Conservation (phyloP, 169 alveolate species). For the Eimeria maxima region DNA sequence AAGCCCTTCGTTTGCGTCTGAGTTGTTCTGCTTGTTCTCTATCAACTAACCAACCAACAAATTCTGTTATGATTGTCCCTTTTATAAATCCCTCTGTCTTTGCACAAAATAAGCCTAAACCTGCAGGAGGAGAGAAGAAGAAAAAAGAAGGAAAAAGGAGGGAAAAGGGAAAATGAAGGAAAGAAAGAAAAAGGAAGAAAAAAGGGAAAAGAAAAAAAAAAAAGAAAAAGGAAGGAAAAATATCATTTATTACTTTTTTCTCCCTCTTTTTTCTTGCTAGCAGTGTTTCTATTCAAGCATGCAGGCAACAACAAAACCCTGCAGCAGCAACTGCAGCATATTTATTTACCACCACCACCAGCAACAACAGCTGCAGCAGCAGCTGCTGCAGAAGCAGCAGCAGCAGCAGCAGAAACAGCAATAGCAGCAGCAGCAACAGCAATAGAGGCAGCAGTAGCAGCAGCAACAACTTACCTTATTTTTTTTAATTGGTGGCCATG, state of each 20-base stretch:
- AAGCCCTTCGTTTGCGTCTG: constrained; percentile 85
- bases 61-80: constrained; percentile 85
- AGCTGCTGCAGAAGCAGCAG: constrained; percentile 53
- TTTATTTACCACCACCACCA: no score
- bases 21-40: constrained; percentile 85
- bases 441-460: not conserved
- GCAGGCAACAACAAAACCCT: no score
- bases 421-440: not conserved
- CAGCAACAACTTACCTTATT: not conserved
- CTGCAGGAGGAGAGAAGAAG: no score
- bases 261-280: no score
- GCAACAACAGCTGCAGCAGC: not conserved
- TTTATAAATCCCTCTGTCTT: constrained; percentile 83
- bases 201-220: no score
- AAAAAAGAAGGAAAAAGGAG: no score
- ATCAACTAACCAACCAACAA: constrained; percentile 88
- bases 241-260: no score
- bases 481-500: constrained; percentile 77
- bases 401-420: not conserved
- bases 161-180: no score
- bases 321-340: no score
- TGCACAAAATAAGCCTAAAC: constrained; percentile 86
- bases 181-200: no score
- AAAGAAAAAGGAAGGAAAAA: no score
- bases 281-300: no score